These are phyloP conservation scores for Ascobolus immersus DNA, from an alignment of 495 filamentous ascomycete species.

Conservation along the genomic window DNA sequence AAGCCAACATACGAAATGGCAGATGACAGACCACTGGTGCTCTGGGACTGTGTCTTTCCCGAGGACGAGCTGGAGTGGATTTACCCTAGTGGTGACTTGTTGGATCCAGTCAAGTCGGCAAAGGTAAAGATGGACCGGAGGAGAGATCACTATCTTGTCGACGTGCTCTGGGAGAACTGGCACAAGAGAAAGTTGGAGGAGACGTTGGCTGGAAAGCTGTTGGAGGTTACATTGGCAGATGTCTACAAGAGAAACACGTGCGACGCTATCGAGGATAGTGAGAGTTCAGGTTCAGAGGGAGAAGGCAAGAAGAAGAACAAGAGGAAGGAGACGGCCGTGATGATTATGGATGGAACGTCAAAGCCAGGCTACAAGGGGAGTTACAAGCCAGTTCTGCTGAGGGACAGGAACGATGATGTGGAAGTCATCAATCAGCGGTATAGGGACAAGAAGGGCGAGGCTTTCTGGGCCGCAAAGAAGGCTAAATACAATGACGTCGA, in stretches of 20 bases:
- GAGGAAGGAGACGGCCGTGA: slow-evolving; percentile 24
- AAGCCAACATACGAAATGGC: slow-evolving; percentile 79
- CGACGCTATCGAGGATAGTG: slow-evolving; percentile 4
- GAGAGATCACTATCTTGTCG: slow-evolving; percentile 42
- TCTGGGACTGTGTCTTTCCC: slow-evolving; percentile 90
- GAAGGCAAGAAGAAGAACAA: slow-evolving; percentile 11
- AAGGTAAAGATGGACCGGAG: slow-evolving; percentile 16
- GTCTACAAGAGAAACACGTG: slow-evolving; percentile 2
- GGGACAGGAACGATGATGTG: slow-evolving; percentile 32
- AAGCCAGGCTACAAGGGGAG: slow-evolving; percentile 29
- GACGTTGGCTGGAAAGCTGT: slow-evolving; percentile 40
- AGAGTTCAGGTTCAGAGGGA: no score
- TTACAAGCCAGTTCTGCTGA: slow-evolving; percentile 48
- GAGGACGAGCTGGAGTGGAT: slow-evolving; percentile 55
- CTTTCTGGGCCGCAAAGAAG: slow-evolving; percentile 16
- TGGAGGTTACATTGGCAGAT: slow-evolving; percentile 31
- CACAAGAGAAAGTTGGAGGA: slow-evolving; percentile 70
- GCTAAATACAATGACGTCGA: no score
- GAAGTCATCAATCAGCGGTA: slow-evolving; percentile 56
- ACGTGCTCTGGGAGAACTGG: slow-evolving; percentile 59
- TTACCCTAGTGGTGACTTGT: slow-evolving; percentile 43
- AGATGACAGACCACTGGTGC: slow-evolving; percentile 58
- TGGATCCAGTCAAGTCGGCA: slow-evolving; percentile 18
- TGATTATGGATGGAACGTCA: slow-evolving; percentile 48
- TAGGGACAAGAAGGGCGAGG: slow-evolving; percentile 38